Conservation (phyloP, 495 filamentous ascomycete genomes). For the Oleoguttula mirabilis region DNA sequence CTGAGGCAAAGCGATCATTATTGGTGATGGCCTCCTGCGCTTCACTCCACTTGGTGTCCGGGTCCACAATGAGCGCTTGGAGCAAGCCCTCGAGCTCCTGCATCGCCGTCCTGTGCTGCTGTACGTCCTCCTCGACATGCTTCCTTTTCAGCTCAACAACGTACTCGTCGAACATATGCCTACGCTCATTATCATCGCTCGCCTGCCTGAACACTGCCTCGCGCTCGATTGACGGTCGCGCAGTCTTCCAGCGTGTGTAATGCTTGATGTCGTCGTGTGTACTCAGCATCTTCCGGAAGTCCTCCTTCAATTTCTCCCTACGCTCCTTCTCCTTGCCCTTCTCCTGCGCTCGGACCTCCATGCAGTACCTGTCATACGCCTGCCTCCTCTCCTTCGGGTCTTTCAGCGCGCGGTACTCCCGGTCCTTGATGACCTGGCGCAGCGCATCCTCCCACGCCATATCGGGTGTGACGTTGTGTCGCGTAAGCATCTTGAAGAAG, state of each 20-base stretch:
- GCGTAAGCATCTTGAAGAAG: constrained; percentile 81
- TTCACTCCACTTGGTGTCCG: constrained; percentile 91
- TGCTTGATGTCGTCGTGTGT: constrained; percentile 96
- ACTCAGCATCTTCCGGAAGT: constrained; percentile 92
- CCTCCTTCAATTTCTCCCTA: constrained; percentile 79
- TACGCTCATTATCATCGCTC: constrained; percentile 75
- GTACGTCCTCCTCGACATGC: constrained; percentile 60
- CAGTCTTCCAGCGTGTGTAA: constrained; percentile 96
- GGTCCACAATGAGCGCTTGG: constrained; percentile 75
- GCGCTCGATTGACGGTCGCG: constrained; percentile 84
- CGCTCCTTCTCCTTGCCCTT: constrained; percentile 92
- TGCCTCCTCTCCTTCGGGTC: constrained; percentile 85
- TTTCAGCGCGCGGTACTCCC: constrained; percentile 85
- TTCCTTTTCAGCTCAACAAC: constrained; percentile 68
- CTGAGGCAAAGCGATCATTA: constrained; percentile 66
- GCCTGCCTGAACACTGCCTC: constrained; percentile 92
- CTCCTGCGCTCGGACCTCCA: constrained; percentile 82
- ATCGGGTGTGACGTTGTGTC: constrained; percentile 72
- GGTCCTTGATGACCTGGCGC: constrained; percentile 78
- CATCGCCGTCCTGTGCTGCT: constrained; percentile 67
- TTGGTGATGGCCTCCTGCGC: constrained; percentile 70
- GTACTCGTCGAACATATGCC: constrained; percentile 91
- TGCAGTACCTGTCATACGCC: constrained; percentile 90
- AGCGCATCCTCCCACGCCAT: constrained; percentile 91
- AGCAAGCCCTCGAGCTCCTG: constrained; percentile 70